Evolutionary conservation across 1,284 basidiomycete genomes (phyloP).

Genomic region (Tausonia pullulans): DNA sequence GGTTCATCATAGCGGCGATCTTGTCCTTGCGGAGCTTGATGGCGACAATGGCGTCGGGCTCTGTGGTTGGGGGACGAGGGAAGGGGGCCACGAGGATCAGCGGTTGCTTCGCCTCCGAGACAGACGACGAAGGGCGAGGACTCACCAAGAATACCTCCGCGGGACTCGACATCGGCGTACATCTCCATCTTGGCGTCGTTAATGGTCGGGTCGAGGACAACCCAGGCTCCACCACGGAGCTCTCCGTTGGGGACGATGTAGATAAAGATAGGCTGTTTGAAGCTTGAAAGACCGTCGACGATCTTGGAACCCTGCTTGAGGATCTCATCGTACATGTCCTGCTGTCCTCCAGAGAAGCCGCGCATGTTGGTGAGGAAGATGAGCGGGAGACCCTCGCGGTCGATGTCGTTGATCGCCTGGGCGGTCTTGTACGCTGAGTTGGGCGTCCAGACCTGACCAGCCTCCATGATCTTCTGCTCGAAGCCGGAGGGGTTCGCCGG

Average conservation of each 20-base stretch:
- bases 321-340: constrained; percentile 95
- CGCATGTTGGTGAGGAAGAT: constrained; percentile 99
- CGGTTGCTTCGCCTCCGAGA: not conserved
- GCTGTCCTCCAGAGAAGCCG: constrained; percentile 98
- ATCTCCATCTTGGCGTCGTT: constrained; percentile 93
- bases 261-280: constrained; percentile 98
- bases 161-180: constrained; percentile 91
- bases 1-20: constrained; percentile 81
- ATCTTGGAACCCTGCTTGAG: constrained; percentile 94
- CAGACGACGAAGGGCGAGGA: not conserved
- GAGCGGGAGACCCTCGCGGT: constrained; percentile 89
- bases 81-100: not conserved
- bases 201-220: constrained; percentile 95
- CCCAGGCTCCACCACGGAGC: constrained; percentile 98
- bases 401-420: constrained; percentile 97
- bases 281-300: constrained; percentile 91
- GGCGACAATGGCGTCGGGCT: constrained; percentile 95
- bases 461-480: constrained; percentile 97
- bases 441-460: constrained; percentile 98
- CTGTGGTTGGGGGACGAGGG: constrained; percentile 30
- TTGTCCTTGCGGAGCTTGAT: constrained; percentile 76
- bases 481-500: constrained; percentile 97
- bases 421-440: constrained; percentile 99
- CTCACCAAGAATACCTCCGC: constrained; percentile 73
- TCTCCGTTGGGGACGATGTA: constrained; percentile 99